Conservation (phyloP, 345 rosid genomes). For the Laguncularia racemosa region DNA sequence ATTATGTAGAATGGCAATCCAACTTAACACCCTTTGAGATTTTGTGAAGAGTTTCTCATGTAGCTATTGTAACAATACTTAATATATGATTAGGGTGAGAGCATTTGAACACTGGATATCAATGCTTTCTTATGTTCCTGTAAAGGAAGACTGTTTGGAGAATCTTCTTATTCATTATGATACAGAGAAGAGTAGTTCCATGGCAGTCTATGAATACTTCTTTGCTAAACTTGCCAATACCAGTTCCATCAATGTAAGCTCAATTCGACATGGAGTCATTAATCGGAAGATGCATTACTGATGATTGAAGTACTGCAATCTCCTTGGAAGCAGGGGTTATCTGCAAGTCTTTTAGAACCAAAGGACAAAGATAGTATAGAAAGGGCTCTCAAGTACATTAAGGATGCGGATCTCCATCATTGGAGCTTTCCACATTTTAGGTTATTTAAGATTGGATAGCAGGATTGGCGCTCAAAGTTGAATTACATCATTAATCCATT, state of each 20-base stretch:
- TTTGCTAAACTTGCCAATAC: constrained; percentile 32
- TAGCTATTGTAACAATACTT: background rate
- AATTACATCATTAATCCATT: constrained; percentile 65
- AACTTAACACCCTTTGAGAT: too few species aligned
- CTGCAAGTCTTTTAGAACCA: constrained; percentile 27
- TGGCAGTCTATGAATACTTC: constrained; percentile 58
- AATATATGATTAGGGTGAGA: constrained; percentile 35
- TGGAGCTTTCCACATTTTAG: constrained; percentile 59
- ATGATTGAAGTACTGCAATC: background rate
- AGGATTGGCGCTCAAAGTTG: constrained; percentile 55
- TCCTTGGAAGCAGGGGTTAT: constrained; percentile 19
- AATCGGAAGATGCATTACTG: background rate
- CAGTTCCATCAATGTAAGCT: constrained; percentile 34
- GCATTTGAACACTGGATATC: constrained; percentile 80
- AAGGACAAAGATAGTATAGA: constrained; percentile 37
- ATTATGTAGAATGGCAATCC: too few species aligned
- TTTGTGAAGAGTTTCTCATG: background rate
- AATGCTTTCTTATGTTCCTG: constrained; percentile 20
- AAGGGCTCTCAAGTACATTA: constrained; percentile 53
- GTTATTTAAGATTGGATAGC: constrained; percentile 54
- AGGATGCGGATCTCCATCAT: constrained; percentile 66
- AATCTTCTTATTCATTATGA: constrained; percentile 33
- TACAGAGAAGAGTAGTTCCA: constrained; percentile 62
- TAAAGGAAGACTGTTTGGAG: constrained; percentile 17
- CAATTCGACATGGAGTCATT: background rate